Base-by-base conservation (phyloP, 2,329 filamentous ascomycete species). In the Aspergillus unguis region DNA sequence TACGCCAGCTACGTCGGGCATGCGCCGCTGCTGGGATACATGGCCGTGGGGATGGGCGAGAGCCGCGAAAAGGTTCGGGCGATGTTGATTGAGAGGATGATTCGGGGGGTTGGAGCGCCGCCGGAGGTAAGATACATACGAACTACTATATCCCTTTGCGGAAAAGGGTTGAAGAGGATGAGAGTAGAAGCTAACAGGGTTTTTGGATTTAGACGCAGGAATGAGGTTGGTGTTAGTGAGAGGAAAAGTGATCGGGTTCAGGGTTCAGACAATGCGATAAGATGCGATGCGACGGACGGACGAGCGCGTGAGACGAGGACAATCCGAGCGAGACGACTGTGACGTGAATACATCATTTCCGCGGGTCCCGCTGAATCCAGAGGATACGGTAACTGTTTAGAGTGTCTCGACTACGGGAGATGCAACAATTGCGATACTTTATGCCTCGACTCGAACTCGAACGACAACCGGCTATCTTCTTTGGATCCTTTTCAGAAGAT, bases 1-100 rank as follows among this genome's bases (percentile, higher is more conserved):
- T 92, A 92, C 69, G 84, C 91, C 23, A 91, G 86, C 58, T 92
- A 95, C 65, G 82, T 94, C 59, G 94, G 94, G 23, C 94, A 99
- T 70, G 88, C 91, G 11, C 88, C 91, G 6, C 80, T 96, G 55
- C 80, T 97, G 11, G 85, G 88, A 36, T 96, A 96, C 72, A 91
- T 96, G 79, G 82, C 88, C 17, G 85, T 97, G 45, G 92, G 92
- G 0, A 85, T 95, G 76, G 94, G 94, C 44, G 90, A 95, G 71
- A 82, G 88, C 5, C 80, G 86, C 53, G 86, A 91, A 71, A 90
- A 91, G 71, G 84, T 94, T 48, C 81, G 91, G 58, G 84, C 87
- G 10, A 80, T 85, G 71, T 81, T 96, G 76, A 86, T 97, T 62
- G 87, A 95, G 68, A 79, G 81, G 63, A 85, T 85, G 82, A 78